Base-by-base conservation (phyloP, 1,284 basidiomycete genomes). In the Rhodotorula mucilaginosa region DNA sequence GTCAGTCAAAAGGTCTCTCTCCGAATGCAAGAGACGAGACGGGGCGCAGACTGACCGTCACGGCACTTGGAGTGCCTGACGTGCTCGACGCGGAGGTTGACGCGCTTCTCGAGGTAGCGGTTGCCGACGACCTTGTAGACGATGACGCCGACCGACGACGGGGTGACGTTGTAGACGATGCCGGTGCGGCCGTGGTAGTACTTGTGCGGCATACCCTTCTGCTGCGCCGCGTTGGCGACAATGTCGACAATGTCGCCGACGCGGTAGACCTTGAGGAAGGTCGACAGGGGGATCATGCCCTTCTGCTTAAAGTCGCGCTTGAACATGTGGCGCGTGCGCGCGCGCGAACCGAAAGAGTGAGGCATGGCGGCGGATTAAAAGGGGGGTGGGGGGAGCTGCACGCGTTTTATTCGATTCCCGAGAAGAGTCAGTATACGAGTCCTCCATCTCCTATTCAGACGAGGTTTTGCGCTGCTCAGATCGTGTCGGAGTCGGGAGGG, bases 201-300 rank as follows among this genome's bases (percentile, higher is more conserved):
- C 85, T 98, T 98, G 88, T 97, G 95, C 82, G 96, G 95, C 93
- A 99, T 97, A 84, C 96, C 96, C 90, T 96, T 97, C 88, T 99
- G 97, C 84, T 97, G 91, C 65, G 95, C 92, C 74, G 95, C 89
- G 83, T 99, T 98, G 80, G 96, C 96, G 86, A 97, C 97, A 88
- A 99, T 99, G 86, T 99, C 96, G 80, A 99, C 96, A 81, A 99
- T 97, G 84, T 99, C 96, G 78, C 96, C 96, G 78, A 98, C 88
- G 80, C 89, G 89, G 89, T 91, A 99, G 85, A 88, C 88, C 82
- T 90, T 88, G 81, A 99, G 86, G 89, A 88, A 99, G 65, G 94
- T 98, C 78, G 94, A 93, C 81, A 98, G 79, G 83, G 92, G 91
- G 77, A 96, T 87, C 80, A 88, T 88, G 81, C 96, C 95, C 61